phyloP scores from a whole-genome alignment of 2,329 filamentous ascomycete genomes.

The Myriosclerotinia scirpicola region DNA sequence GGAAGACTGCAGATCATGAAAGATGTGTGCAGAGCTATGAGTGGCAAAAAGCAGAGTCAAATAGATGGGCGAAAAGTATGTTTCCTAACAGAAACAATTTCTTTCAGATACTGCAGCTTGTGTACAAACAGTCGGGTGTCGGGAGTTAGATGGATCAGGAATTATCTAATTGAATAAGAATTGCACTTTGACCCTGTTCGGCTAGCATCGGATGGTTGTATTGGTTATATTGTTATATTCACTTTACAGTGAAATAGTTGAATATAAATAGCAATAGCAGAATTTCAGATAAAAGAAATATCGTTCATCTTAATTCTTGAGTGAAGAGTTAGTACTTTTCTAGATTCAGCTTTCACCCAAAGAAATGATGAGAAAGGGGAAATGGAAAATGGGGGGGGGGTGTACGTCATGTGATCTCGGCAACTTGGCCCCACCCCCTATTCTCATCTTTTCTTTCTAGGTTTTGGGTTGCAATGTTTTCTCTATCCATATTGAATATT shows the following conservation, averaged over 20 bases:
- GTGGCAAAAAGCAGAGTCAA: too few species aligned
- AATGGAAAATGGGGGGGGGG: neutral
- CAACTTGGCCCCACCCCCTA: neutral
- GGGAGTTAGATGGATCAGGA: neutral
- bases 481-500: too few species aligned
- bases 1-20: too few species aligned
- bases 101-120: neutral
- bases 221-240: neutral
- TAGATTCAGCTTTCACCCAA: neutral
- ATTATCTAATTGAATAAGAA: neutral
- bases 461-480: neutral
- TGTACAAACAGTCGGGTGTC: neutral
- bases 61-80: neutral
- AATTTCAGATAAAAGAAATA: neutral
- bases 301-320: neutral
- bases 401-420: neutral
- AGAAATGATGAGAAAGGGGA: neutral
- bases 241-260: neutral
- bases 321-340: neutral
- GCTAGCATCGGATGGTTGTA: neutral
- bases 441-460: neutral
- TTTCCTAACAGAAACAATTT: neutral
- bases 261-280: neutral
- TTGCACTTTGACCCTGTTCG: neutral
- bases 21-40: neutral